Conservation (phyloP, 495 filamentous ascomycete genomes). For the Penicillium argentinense region DNA sequence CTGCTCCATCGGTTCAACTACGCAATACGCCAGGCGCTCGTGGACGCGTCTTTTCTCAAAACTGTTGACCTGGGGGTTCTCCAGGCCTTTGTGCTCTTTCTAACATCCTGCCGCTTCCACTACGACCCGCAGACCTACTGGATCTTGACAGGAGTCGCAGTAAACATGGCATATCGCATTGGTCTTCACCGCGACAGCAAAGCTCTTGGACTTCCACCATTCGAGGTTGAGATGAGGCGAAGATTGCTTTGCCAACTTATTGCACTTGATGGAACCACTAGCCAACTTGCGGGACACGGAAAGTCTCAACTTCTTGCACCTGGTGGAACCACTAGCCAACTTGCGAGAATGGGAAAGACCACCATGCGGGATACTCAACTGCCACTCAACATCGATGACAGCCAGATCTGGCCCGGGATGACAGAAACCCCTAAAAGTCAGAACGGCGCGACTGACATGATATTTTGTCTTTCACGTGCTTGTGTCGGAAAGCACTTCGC, state of each 20-base stretch:
- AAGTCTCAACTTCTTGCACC: constrained; percentile 11
- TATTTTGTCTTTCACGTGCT: constrained; percentile 68
- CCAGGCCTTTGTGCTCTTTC: constrained; percentile 32
- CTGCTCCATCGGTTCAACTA: constrained; percentile 23
- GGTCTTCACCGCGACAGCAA: constrained; percentile 51
- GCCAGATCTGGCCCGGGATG: constrained; percentile 47
- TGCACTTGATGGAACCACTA: constrained; percentile 36
- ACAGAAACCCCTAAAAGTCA: constrained; percentile 35
- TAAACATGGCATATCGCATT: constrained; percentile 49
- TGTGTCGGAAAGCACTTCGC: constrained; percentile 30
- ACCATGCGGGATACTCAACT: constrained; percentile 32
- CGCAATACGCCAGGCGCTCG: constrained; percentile 23
- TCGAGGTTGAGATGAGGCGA: constrained; percentile 49
- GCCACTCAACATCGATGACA: constrained; percentile 58
- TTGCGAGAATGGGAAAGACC: no score
- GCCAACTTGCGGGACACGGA: constrained; percentile 28
- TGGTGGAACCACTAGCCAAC: no score
- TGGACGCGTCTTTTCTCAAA: constrained; percentile 33
- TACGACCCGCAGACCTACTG: constrained; percentile 37
- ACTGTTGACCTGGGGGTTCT: constrained; percentile 30
- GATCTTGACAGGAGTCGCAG: constrained; percentile 43
- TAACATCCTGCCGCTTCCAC: constrained; percentile 30
- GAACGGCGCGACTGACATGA: constrained; percentile 69
- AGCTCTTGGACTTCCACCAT: constrained; percentile 40
- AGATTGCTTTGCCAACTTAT: constrained; percentile 49